Percentiles rank a stretch among this genome's conserved stretches.
phyloP scores from a whole-genome alignment of 129 eudicot genomes.

The Centaurea solstitialis region DNA sequence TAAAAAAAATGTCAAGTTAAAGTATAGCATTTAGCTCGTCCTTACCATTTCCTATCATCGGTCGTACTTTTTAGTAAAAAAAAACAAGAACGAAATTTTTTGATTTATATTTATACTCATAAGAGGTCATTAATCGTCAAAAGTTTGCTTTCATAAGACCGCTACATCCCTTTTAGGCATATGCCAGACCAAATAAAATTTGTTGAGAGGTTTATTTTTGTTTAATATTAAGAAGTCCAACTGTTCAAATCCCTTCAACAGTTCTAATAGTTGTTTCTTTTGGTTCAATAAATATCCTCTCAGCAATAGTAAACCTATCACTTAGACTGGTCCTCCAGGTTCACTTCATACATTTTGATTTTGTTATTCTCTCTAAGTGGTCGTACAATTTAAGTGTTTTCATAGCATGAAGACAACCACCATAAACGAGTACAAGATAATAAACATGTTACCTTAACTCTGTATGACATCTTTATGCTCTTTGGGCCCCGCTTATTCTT shows the following conservation, averaged over 20 bases:
- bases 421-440: slow-evolving; percentile 22
- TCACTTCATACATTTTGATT: background rate
- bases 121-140: too few relatives aligned
- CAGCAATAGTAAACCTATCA: background rate
- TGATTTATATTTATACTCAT: too few relatives aligned
- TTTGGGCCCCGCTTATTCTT: slow-evolving; percentile 31
- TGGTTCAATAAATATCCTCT: background rate
- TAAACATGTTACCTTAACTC: slow-evolving; percentile 24
- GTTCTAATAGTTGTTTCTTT: background rate
- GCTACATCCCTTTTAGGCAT: background rate
- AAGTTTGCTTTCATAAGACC: background rate
- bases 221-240: background rate
- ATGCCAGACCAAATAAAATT: background rate
- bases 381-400: background rate
- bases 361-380: too few relatives aligned
- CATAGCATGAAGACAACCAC: background rate
- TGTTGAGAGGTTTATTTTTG: background rate
- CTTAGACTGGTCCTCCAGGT: background rate
- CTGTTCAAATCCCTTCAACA: background rate
- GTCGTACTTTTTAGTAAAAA: too few relatives aligned
- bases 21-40: background rate
- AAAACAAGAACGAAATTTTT: too few relatives aligned
- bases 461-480: slow-evolving; percentile 17
- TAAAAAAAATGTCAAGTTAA: background rate
- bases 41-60: too few relatives aligned